Conservation (phyloP, 108 stramenopile genomes). For the Cyclotella cryptica region DNA sequence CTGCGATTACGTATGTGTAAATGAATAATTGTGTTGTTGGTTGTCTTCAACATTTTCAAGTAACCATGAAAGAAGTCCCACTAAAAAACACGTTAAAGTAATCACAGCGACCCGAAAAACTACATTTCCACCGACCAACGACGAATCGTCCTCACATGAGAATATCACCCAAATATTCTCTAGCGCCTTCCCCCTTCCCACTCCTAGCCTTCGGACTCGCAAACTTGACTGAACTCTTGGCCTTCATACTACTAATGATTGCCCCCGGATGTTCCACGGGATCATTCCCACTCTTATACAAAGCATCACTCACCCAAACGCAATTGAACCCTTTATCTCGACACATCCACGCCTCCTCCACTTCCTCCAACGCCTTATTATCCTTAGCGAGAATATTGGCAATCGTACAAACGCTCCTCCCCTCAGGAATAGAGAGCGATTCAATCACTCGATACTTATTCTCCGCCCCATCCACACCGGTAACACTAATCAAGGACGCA, state of each 20-base stretch:
- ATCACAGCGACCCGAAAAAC: background rate
- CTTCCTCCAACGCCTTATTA: conserved; percentile 81
- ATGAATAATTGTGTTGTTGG: no score
- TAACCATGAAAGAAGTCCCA: no score
- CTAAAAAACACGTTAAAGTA: background rate
- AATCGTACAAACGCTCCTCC: conserved; percentile 61
- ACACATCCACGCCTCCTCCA: conserved; percentile 88
- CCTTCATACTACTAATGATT: conserved; percentile 81
- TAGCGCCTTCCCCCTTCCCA: conserved; percentile 89
- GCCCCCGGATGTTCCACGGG: conserved; percentile 84
- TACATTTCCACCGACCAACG: background rate
- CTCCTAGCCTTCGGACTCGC: conserved; percentile 80
- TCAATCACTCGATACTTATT: conserved; percentile 55
- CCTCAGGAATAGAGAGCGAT: conserved; percentile 59
- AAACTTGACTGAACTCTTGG: conserved; percentile 84
- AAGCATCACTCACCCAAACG: conserved; percentile 83
- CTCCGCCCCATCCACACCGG: conserved; percentile 56
- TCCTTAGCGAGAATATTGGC: conserved; percentile 75
- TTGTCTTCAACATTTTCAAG: no score
- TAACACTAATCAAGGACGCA: conserved; percentile 65
- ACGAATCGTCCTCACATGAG: conserved; percentile 65
- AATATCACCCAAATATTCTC: conserved; percentile 93
- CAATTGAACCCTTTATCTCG: conserved; percentile 87
- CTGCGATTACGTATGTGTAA: no score
- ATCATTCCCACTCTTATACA: conserved; percentile 87